phyloP scores from a whole-genome alignment of 2,329 filamentous ascomycete species.

The Monilinia fructigena region DNA sequence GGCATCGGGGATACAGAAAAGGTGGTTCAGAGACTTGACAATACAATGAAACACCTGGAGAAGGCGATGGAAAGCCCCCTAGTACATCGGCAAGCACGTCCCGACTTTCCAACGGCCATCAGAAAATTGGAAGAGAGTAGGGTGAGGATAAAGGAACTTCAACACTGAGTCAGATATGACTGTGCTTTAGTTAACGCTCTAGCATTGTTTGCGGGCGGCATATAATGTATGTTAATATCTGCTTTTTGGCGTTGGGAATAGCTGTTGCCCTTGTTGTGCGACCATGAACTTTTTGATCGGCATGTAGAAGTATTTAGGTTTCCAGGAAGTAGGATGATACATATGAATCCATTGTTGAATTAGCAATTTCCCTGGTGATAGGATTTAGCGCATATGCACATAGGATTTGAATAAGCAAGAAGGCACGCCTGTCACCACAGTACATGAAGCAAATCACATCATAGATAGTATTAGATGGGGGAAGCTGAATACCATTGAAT shows the following conservation, averaged over 20 bases:
- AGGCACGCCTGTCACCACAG: neutral
- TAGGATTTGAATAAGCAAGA: neutral
- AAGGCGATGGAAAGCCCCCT: neutral
- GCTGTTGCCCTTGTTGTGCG: neutral
- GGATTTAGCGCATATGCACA: neutral
- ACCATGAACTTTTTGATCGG: neutral
- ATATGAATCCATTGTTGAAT: neutral
- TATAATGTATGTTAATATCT: neutral
- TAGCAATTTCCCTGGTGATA: neutral
- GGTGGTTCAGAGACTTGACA: neutral
- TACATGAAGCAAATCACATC: neutral
- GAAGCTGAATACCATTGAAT: constrained; percentile 1
- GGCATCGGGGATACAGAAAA: neutral
- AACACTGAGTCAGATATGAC: neutral
- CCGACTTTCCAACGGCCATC: neutral
- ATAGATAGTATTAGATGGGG: neutral
- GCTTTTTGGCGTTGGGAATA: neutral
- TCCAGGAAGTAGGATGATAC: neutral
- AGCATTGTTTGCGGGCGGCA: neutral
- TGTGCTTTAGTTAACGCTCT: neutral
- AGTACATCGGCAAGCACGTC: neutral
- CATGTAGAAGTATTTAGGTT: constrained; percentile 5
- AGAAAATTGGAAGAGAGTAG: neutral
- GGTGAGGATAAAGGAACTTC: neutral
- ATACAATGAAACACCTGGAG: neutral